A percentile compares a stretch with the other conserved stretches of the same genome.
Evolutionary conservation across 2,329 filamentous ascomycete genomes (phyloP).

Genomic region (Cercospora brassicicola): DNA sequence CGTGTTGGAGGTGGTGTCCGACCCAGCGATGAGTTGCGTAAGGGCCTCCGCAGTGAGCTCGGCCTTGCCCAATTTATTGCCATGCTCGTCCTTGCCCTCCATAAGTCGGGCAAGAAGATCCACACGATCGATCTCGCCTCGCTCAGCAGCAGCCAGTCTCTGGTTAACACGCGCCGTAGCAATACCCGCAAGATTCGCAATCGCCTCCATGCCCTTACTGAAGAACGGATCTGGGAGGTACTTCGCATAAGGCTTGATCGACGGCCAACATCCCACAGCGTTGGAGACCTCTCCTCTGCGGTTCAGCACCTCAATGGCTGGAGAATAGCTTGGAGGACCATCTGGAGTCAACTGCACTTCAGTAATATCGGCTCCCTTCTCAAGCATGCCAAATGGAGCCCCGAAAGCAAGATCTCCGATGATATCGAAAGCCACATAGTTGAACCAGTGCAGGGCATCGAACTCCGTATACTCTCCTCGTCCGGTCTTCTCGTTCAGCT

Average conservation of each 20-base stretch:
- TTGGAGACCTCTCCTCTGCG: constrained; percentile 79
- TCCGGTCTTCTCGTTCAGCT: constrained; percentile 55
- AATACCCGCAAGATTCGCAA: constrained; percentile 81
- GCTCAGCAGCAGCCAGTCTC: constrained; percentile 65
- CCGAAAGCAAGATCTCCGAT: constrained; percentile 61
- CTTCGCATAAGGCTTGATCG: constrained; percentile 74
- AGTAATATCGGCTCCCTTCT: constrained; percentile 58
- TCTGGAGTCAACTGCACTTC: constrained; percentile 36
- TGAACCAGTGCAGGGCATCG: constrained; percentile 71
- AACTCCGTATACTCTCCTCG: constrained; percentile 54
- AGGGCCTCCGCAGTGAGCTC: constrained; percentile 87
- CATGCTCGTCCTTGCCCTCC: constrained; percentile 80
- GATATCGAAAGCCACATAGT: constrained; percentile 79
- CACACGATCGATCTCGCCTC: constrained; percentile 60
- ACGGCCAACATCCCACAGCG: constrained; percentile 71
- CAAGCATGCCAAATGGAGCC: constrained; percentile 79
- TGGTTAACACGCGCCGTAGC: constrained; percentile 78
- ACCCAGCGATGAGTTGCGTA: constrained; percentile 81
- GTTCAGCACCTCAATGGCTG: constrained; percentile 83
- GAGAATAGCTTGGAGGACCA: constrained; percentile 34
- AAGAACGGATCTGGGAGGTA: constrained; percentile 58
- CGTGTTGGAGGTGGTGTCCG: constrained; percentile 75
- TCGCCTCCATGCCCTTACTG: constrained; percentile 38
- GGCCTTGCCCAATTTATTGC: constrained; percentile 70
- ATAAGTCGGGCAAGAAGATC: constrained; percentile 82